phyloP scores from a whole-genome alignment of 2,329 filamentous ascomycete species.

The Eurotiales sp. region DNA sequence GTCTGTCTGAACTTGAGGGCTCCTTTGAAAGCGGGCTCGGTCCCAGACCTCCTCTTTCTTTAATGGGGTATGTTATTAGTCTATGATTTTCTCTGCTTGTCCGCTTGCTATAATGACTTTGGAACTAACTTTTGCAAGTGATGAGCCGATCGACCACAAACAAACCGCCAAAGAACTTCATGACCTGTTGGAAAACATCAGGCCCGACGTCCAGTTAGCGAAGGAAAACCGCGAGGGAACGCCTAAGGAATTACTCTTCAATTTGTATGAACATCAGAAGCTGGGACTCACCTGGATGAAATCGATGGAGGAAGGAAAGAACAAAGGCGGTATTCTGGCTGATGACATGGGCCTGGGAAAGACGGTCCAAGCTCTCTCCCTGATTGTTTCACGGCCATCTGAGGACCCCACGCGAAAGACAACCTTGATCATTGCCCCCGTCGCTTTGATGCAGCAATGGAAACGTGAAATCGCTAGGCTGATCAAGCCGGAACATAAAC shows the following conservation, averaged over 20 bases:
- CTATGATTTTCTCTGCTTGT: background rate
- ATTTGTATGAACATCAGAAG: conserved; percentile 77
- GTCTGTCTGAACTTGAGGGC: too few relatives aligned
- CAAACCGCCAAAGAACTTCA: conserved; percentile 65
- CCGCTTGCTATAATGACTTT: too few relatives aligned
- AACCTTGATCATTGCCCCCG: conserved; percentile 76
- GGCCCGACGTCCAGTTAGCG: conserved; percentile 64
- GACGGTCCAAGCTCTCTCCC: conserved; percentile 75
- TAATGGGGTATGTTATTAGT: background rate
- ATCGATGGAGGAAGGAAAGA: conserved; percentile 65
- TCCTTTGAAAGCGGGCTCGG: too few relatives aligned
- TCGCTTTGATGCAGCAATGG: conserved; percentile 81
- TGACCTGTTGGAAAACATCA: conserved; percentile 67
- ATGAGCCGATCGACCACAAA: conserved; percentile 41
- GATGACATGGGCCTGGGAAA: conserved; percentile 85
- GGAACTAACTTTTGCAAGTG: conserved; percentile 17
- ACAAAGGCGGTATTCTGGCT: conserved; percentile 72
- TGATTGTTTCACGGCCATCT: conserved; percentile 68
- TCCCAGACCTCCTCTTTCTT: too few relatives aligned
- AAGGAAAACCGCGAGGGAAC: conserved; percentile 63
- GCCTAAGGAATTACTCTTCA: conserved; percentile 63
- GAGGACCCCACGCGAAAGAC: conserved; percentile 60
- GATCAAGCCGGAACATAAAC: conserved; percentile 54
- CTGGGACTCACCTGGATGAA: conserved; percentile 74
- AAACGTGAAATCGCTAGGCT: conserved; percentile 72